These are phyloP conservation scores for Inga oerstediana DNA, from an alignment of 306 rosid genomes.

Conservation along the genomic window DNA sequence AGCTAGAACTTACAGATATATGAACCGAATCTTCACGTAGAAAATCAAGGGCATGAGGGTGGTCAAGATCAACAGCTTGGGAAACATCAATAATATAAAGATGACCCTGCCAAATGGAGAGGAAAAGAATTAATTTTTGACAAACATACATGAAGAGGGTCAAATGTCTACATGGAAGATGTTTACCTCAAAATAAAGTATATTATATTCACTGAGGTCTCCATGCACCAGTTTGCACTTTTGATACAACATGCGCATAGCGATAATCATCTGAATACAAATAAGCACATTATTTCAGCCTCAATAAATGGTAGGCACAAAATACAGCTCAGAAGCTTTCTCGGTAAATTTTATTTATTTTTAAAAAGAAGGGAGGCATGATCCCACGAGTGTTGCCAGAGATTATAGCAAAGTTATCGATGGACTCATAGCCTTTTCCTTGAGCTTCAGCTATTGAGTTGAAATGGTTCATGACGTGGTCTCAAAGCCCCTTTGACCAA, in stretches of 20 bases:
- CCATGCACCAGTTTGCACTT: slow-evolving; percentile 95
- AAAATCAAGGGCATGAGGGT: slow-evolving; percentile 86
- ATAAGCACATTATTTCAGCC: slow-evolving; percentile 21
- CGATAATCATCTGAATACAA: slow-evolving; percentile 65
- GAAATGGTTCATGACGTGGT: neutral
- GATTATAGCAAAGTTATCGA: neutral
- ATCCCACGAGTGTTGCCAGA: neutral
- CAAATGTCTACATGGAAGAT: slow-evolving; percentile 4
- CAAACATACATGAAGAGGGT: slow-evolving; percentile 13
- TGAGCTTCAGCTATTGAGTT: neutral
- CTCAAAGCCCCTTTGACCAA: neutral
- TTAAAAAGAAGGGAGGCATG: neutral
- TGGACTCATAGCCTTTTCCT: neutral
- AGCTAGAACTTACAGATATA: slow-evolving; percentile 60
- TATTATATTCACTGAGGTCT: slow-evolving; percentile 91
- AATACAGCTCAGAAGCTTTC: neutral
- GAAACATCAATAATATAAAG: slow-evolving; percentile 89
- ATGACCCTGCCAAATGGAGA: slow-evolving; percentile 67
- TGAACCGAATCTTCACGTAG: slow-evolving; percentile 82
- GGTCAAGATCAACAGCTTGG: slow-evolving; percentile 91
- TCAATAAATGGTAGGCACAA: slow-evolving; percentile 1
- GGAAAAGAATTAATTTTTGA: slow-evolving; percentile 22
- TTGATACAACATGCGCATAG: slow-evolving; percentile 87
- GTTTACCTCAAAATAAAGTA: slow-evolving; percentile 80
- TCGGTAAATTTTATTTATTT: neutral